These are phyloP conservation scores for Entomortierella chlamydospora DNA, from an alignment of 192 early-diverging fungal species.

Conservation along the genomic window DNA sequence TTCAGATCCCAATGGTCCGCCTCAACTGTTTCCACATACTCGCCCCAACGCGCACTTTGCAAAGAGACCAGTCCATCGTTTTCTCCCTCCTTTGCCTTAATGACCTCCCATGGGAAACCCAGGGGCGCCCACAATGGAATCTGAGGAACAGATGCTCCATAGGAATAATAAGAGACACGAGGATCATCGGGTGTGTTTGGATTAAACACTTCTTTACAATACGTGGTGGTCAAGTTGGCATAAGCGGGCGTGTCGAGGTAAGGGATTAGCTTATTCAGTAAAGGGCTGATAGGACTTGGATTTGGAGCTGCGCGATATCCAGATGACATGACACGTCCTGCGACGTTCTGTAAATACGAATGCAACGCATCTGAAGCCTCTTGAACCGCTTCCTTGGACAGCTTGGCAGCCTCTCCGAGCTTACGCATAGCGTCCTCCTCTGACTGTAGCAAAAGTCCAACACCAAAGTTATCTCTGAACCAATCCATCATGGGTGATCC, in stretches of 20 bases:
- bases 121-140: slow-evolving; percentile 79
- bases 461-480: slow-evolving; percentile 86
- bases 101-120: slow-evolving; percentile 81
- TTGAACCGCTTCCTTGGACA: slow-evolving; percentile 35
- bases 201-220: slow-evolving; percentile 88
- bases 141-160: slow-evolving; percentile 79
- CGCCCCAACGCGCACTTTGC: slow-evolving; percentile 88
- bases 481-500: slow-evolving; percentile 96
- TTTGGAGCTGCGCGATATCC: slow-evolving; percentile 9
- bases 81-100: slow-evolving; percentile 81
- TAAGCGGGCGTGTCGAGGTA: slow-evolving; percentile 92
- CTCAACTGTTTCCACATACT: slow-evolving; percentile 82
- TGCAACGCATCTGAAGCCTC: slow-evolving; percentile 16
- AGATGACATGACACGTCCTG: slow-evolving; percentile 6
- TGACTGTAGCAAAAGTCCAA: slow-evolving; percentile 69
- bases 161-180: slow-evolving; percentile 82
- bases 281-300: slow-evolving; percentile 30
- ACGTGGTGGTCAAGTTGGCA: slow-evolving; percentile 90
- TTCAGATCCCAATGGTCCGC: slow-evolving; percentile 94
- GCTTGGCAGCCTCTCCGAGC: slow-evolving; percentile 41
- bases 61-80: slow-evolving; percentile 95
- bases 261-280: slow-evolving; percentile 69
- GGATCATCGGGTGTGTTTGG: slow-evolving; percentile 84
- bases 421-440: slow-evolving; percentile 47
- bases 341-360: background rate